Evolutionary conservation across 148 eudicot genomes (phyloP), one percentile per base, ranked within the genome.

Genomic region (Chenopodium berlandieri): DNA sequence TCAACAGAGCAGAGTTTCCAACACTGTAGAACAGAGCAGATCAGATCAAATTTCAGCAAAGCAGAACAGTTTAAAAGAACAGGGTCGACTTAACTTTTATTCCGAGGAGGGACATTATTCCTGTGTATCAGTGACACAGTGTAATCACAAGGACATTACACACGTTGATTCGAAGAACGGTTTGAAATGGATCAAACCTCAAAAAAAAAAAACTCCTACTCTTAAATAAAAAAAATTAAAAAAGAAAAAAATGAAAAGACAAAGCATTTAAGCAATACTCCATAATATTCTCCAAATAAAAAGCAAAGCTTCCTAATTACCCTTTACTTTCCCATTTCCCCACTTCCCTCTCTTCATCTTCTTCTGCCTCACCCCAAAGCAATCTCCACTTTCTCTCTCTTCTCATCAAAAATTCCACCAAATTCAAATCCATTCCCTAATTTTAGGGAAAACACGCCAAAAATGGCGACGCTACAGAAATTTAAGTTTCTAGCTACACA

Each of bases 401-500:
- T 34, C 9, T 9, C 40, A 6, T 50, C 58, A 46, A 13, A 58
- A 1, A 7, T 46, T 3, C 10, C 69, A 62, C 10, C 34, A 16
- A 73, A 13, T 44, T 54, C 40, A 70, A 17, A 20, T 16, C 10
- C 12, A 60, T 5, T 80, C 71, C 30, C 58, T 2, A 13, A 25
- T 31, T 23, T 6, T 2, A 70, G 7, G 31, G 56, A 44, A 9
- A 9, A n/a, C 25, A 65, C 30, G 9, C 10, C 4, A 0, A 65
- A 12, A 27, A 90, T 93, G 97, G 89, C 97, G 34, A 87, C 99
- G 16, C 81, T 93, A 10, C 99, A 95, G 84, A 95, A 95, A 88
- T 95, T 95, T 86, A 95, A 93, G 88, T 63, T 92, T 20, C 71
- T 95, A 40, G 97, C 97, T 0, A 90, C 94, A 0, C 99, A 92